A percentile compares a stretch with the other conserved stretches of the same genome.
Conservation (phyloP, 1,284 basidiomycete species). For the Microbotryomycetes sp. region DNA sequence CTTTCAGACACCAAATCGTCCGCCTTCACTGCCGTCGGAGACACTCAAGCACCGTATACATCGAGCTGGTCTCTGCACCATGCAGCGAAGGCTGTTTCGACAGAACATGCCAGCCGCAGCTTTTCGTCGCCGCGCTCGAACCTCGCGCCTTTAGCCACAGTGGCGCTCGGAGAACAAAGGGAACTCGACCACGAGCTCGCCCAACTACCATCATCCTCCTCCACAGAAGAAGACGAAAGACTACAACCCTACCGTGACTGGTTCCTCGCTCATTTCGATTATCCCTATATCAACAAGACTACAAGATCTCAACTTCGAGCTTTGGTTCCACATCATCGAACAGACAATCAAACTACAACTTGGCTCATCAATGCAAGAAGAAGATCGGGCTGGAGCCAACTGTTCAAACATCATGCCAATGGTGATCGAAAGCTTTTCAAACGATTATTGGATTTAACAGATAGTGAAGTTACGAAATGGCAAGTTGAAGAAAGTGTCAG, state of each 20-base stretch:
- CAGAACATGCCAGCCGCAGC: no score
- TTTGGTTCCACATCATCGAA: constrained; percentile 16
- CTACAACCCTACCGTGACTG: constrained; percentile 23
- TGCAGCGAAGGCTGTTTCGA: background rate
- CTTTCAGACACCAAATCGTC: no score
- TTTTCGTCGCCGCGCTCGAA: background rate
- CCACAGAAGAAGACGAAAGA: background rate
- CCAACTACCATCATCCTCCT: background rate
- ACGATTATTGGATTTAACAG: constrained; percentile 14
- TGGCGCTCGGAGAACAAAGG: background rate
- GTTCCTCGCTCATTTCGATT: constrained; percentile 28
- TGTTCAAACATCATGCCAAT: constrained; percentile 17
- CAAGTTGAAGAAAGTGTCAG: constrained; percentile 60
- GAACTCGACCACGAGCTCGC: background rate
- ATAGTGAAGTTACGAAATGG: constrained; percentile 1
- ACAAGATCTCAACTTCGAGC: constrained; percentile 8
- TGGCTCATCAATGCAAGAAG: constrained; percentile 35
- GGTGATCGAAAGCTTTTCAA: constrained; percentile 8
- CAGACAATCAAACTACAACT: constrained; percentile 20
- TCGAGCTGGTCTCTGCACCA: background rate
- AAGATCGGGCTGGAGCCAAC: constrained; percentile 30
- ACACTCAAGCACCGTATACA: fast-evolving
- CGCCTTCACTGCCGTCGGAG: no score
- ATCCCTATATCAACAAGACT: constrained; percentile 28
- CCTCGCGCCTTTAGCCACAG: background rate